Percentiles rank a stretch among this genome's conserved stretches.
phyloP scores from a whole-genome alignment of 495 filamentous ascomycete species.

The Recurvomyces mirabilis region DNA sequence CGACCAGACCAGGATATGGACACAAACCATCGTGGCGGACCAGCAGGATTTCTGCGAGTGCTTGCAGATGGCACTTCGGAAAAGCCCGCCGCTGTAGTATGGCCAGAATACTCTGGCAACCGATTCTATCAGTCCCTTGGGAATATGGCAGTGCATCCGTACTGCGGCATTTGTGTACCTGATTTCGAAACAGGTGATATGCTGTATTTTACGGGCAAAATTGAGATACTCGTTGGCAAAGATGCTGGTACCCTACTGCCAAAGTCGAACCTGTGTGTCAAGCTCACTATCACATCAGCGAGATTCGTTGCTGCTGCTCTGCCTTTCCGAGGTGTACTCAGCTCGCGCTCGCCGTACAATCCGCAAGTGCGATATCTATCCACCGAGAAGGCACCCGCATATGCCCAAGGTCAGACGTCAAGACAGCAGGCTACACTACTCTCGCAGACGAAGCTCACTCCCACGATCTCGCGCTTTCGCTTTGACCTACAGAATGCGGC shows the following conservation, averaged over 20 bases:
- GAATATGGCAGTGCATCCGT: conserved; percentile 54
- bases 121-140: conserved; percentile 71
- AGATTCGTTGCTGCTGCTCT: conserved; percentile 52
- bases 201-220: conserved; percentile 56
- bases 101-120: conserved; percentile 75
- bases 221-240: conserved; percentile 52
- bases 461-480: conserved; percentile 51
- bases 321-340: conserved; percentile 49
- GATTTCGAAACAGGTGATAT: conserved; percentile 60
- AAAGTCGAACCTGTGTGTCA: conserved; percentile 59
- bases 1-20: conserved; percentile 60
- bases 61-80: conserved; percentile 37
- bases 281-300: conserved; percentile 48
- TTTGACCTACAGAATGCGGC: conserved; percentile 35
- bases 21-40: conserved; percentile 71
- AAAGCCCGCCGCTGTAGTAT: conserved; percentile 39
- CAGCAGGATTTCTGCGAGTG: conserved; percentile 61
- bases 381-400: conserved; percentile 33
- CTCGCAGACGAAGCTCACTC: conserved; percentile 45
- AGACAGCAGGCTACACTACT: conserved; percentile 43
- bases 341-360: conserved; percentile 61
- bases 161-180: conserved; percentile 54
- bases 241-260: conserved; percentile 49
- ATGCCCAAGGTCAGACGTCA: not conserved
- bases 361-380: conserved; percentile 46